These are phyloP conservation scores for Eimeria nieschulzi DNA, from an alignment of 169 alveolate genomes.

Conservation along the genomic window DNA sequence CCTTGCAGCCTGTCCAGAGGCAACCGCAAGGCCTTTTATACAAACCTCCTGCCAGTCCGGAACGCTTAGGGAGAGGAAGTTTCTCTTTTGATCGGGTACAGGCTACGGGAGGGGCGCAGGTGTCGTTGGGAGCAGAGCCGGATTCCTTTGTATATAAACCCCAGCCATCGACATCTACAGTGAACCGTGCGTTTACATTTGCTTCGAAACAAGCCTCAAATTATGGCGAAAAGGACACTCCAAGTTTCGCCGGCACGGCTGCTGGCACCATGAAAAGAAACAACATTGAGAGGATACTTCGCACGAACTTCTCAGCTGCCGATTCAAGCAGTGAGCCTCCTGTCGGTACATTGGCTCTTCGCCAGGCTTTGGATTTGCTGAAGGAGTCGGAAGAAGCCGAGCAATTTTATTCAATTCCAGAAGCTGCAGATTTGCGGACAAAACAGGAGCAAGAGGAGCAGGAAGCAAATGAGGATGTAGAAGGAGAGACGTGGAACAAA, in stretches of 20 bases:
- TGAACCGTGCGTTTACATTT: slow-evolving; percentile 28
- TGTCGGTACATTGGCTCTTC: not conserved
- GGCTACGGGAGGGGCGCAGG: slow-evolving; percentile 64
- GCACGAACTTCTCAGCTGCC: not conserved
- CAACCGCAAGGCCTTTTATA: too few relatives aligned
- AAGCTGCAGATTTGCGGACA: too few relatives aligned
- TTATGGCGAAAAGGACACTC: not conserved
- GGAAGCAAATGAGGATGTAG: slow-evolving; percentile 5
- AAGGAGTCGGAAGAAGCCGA: slow-evolving; percentile 4
- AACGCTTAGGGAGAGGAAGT: not conserved
- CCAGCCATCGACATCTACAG: slow-evolving; percentile 20
- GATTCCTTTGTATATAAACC: slow-evolving; percentile 27
- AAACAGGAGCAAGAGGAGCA: slow-evolving; percentile 1
- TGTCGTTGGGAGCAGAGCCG: slow-evolving; percentile 28
- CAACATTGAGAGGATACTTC: not conserved
- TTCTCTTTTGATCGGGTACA: slow-evolving; percentile 45
- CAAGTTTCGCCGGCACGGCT: not conserved
- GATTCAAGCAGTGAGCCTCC: not conserved
- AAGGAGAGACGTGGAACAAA: slow-evolving; percentile 22
- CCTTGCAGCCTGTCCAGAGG: too few relatives aligned
- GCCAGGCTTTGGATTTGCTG: not conserved
- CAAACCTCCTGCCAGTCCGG: too few relatives aligned
- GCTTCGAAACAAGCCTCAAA: not conserved
- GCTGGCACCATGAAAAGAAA: not conserved
- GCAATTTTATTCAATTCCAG: not conserved